phyloP scores from a whole-genome alignment of 2,329 filamentous ascomycete genomes.

The Microcyclosporella mali region DNA sequence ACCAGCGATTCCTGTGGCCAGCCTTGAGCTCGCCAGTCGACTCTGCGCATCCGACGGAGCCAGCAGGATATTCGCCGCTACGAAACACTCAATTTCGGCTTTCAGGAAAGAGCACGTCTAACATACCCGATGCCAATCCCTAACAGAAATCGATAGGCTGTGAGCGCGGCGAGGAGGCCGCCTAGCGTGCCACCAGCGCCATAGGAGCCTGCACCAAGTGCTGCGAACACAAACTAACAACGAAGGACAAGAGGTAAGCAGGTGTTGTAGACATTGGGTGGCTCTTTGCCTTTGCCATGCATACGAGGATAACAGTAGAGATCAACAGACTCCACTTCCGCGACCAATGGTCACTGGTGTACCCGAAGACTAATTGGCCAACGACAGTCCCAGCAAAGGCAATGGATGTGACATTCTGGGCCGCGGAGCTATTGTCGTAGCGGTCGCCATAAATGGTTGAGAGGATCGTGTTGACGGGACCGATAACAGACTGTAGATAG shows the following conservation, averaged over 20 bases:
- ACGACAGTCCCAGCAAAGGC: slow-evolving; percentile 76
- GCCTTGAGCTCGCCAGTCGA: slow-evolving; percentile 73
- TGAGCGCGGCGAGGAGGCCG: slow-evolving; percentile 71
- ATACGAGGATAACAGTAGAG: slow-evolving; percentile 75
- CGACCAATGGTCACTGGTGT: slow-evolving; percentile 75
- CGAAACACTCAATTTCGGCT: background rate
- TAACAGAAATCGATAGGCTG: slow-evolving; percentile 78
- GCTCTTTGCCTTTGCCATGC: no score
- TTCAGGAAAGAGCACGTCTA: slow-evolving; percentile 28
- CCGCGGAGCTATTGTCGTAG: slow-evolving; percentile 64
- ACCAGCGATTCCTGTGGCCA: slow-evolving; percentile 84
- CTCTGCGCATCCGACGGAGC: slow-evolving; percentile 77
- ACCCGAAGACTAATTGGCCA: slow-evolving; percentile 75
- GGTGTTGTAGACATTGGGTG: no score
- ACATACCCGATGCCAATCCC: slow-evolving; percentile 40
- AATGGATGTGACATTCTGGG: slow-evolving; percentile 71
- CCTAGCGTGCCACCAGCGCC: slow-evolving; percentile 60
- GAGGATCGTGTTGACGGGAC: slow-evolving; percentile 76
- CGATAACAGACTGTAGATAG: slow-evolving; percentile 88
- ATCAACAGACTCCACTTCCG: slow-evolving; percentile 73
- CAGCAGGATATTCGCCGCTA: slow-evolving; percentile 67
- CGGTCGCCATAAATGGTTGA: slow-evolving; percentile 58
- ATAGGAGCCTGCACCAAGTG: slow-evolving; percentile 71
- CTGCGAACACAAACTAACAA: slow-evolving; percentile 82
- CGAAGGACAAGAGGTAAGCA: no score